Evolutionary conservation across 164 flowering plant species (phyloP).

Genomic region (Chimonanthus praecox): DNA sequence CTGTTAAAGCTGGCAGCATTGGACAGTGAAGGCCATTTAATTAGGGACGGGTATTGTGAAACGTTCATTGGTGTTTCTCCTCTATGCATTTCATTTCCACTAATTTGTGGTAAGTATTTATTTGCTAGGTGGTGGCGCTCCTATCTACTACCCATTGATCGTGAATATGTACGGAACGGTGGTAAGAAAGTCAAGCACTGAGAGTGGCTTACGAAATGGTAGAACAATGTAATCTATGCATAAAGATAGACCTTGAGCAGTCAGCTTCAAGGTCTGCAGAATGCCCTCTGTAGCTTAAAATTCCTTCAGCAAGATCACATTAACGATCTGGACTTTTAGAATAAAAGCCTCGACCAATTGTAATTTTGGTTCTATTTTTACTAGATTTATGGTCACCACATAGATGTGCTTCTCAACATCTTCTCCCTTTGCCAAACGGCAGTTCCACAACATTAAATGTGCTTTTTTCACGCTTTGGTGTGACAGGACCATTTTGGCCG

Average conservation of each 20-base stretch:
- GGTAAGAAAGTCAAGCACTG: constrained; percentile 49
- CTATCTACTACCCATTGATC: too few relatives aligned
- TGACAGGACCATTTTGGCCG: too few relatives aligned
- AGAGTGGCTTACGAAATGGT: constrained; percentile 41
- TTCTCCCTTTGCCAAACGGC: constrained; percentile 44
- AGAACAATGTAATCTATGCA: constrained; percentile 60
- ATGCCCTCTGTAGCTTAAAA: constrained; percentile 47
- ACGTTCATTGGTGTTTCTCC: too few relatives aligned
- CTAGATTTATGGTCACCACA: constrained; percentile 35
- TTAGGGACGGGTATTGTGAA: too few relatives aligned
- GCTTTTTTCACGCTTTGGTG: too few relatives aligned
- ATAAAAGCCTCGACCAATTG: constrained; percentile 44
- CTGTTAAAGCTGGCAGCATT: too few relatives aligned
- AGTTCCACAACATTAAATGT: constrained; percentile 37
- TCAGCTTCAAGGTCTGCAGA: constrained; percentile 53
- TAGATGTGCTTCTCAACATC: constrained; percentile 23
- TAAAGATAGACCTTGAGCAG: constrained; percentile 47
- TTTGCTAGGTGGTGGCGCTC: too few relatives aligned
- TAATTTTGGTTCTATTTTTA: constrained; percentile 28
- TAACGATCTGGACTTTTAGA: constrained; percentile 1
- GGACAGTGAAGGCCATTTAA: too few relatives aligned
- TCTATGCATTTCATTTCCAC: too few relatives aligned
- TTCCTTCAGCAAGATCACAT: constrained; percentile 43
- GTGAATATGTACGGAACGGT: too few relatives aligned
- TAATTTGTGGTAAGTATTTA: too few relatives aligned